Conservation (phyloP, 208 protist genomes). For the Acanthamoeba healyi region DNA sequence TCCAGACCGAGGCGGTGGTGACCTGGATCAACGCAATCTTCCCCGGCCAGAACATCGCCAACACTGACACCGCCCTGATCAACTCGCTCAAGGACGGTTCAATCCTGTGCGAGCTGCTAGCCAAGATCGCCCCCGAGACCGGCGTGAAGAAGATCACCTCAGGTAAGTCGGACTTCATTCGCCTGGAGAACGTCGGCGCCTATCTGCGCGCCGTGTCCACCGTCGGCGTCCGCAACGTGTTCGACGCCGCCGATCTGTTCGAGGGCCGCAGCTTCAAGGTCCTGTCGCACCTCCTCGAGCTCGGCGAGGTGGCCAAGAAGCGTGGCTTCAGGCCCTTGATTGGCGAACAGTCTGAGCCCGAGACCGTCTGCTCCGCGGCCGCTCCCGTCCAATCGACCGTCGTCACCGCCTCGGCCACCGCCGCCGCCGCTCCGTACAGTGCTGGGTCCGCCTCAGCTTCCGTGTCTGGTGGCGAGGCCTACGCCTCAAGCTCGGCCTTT, state of each 20-base stretch:
- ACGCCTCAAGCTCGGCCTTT: no score
- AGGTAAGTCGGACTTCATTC: neutral
- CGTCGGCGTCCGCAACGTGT: neutral
- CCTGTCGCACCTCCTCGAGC: neutral
- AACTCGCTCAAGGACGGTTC: neutral
- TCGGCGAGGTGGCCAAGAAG: neutral
- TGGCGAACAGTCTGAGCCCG: neutral
- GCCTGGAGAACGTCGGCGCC: neutral
- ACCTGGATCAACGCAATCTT: neutral
- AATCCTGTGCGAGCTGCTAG: neutral
- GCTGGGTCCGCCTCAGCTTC: neutral
- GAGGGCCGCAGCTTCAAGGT: neutral
- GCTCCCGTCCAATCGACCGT: neutral
- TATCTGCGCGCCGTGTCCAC: neutral
- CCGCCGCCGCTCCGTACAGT: neutral
- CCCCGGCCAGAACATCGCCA: neutral
- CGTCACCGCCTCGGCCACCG: neutral
- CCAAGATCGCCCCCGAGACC: slow-evolving; percentile 26
- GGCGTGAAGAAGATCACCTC: neutral
- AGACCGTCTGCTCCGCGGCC: no score
- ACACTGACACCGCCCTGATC: neutral
- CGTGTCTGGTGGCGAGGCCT: no score
- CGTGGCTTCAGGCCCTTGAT: neutral
- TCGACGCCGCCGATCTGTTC: neutral
- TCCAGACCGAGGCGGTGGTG: neutral